Percentiles rank a stretch among this genome's conserved stretches.
Conservation (phyloP, 2,329 filamentous ascomycete genomes). For the Epichloe gansuensis region DNA sequence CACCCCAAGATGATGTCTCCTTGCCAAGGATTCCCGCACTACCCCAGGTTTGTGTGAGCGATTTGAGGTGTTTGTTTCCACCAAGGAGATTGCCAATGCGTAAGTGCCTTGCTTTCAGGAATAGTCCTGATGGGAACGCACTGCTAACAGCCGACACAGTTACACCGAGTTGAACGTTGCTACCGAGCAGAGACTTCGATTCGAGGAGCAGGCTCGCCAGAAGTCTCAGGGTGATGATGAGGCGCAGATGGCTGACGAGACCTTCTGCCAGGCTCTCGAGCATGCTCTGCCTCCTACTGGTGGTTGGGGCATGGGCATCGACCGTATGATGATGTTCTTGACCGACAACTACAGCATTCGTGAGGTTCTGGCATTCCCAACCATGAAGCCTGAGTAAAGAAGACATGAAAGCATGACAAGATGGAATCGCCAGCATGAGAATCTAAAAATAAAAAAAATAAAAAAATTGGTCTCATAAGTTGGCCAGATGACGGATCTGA, state of each 20-base stretch:
- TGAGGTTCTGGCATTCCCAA: constrained; percentile 91
- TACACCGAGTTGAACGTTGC: constrained; percentile 93
- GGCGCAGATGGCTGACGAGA: constrained; percentile 91
- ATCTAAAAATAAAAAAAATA: neutral
- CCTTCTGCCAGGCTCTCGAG: constrained; percentile 81
- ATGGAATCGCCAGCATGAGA: neutral
- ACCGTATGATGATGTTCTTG: constrained; percentile 89
- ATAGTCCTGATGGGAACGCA: too few relatives aligned
- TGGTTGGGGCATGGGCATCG: constrained; percentile 93
- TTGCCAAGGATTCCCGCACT: constrained; percentile 87
- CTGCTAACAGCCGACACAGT: constrained; percentile 8
- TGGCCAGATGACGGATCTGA: too few relatives aligned
- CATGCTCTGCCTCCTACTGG: constrained; percentile 87
- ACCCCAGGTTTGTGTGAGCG: constrained; percentile 83
- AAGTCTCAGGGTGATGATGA: constrained; percentile 97
- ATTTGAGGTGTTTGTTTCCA: constrained; percentile 82
- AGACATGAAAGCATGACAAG: too few relatives aligned
- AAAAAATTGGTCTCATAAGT: neutral
- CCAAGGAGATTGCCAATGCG: constrained; percentile 80
- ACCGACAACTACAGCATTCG: constrained; percentile 90
- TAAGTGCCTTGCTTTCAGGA: constrained; percentile 14
- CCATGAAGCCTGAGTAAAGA: constrained; percentile 63
- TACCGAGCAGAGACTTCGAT: constrained; percentile 78
- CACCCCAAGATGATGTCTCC: constrained; percentile 68
- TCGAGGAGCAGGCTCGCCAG: constrained; percentile 86